Evolutionary conservation across 1,139 yeast genomes (phyloP).

Genomic region (Debaryomyces subglobosus): DNA sequence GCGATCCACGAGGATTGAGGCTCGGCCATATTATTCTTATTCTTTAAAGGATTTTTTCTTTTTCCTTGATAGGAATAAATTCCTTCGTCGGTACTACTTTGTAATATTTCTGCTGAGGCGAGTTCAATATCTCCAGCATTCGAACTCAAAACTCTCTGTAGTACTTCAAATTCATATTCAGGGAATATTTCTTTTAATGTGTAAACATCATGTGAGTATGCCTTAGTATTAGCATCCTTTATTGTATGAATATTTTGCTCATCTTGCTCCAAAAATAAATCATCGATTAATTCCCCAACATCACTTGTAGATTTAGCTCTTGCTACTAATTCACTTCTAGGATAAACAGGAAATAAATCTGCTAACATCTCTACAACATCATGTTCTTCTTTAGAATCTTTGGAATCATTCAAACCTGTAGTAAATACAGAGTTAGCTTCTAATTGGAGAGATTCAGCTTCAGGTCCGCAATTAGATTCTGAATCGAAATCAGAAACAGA

Average conservation of each 20-base stretch:
- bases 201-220: constrained; percentile 12
- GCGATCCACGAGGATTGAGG: constrained; percentile 4
- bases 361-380: constrained; percentile 11
- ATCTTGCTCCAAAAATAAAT: constrained; percentile 18
- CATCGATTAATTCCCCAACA: constrained; percentile 26
- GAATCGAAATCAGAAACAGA: neutral
- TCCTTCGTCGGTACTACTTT: neutral
- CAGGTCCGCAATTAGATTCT: neutral
- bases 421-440: neutral
- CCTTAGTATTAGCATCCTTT: neutral
- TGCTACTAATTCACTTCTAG: constrained; percentile 29
- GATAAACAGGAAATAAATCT: constrained; percentile 32
- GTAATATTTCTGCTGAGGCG: constrained; percentile 11
- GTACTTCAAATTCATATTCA: constrained; percentile 16
- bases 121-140: constrained; percentile 21
- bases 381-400: constrained; percentile 19
- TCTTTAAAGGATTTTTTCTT: neutral
- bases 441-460: neutral
- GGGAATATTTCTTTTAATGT: constrained; percentile 29
- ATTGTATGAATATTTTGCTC: neutral
- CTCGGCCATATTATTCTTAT: neutral
- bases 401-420: constrained; percentile 15
- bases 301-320: constrained; percentile 23
- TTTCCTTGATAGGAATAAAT: neutral
- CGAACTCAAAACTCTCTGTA: constrained; percentile 19